These are phyloP conservation scores for Exophiala mesophila DNA, from an alignment of 2,329 filamentous ascomycete species.

Conservation along the genomic window DNA sequence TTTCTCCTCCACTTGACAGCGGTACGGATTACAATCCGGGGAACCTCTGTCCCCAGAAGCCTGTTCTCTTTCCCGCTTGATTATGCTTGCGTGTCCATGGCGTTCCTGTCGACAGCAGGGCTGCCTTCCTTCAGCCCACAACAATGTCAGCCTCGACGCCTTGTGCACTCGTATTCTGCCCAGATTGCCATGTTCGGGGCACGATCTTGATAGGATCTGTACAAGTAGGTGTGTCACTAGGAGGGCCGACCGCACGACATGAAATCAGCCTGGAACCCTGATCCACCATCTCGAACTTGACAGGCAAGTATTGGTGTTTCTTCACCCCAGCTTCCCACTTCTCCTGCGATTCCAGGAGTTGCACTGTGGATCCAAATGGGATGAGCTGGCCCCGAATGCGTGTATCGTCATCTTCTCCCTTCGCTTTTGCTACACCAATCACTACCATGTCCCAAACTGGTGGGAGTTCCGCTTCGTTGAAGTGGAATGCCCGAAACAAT, in stretches of 20 bases:
- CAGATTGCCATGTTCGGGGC: no score
- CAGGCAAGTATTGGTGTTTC: conserved; percentile 16
- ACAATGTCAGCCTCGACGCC: no score
- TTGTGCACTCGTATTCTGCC: no score
- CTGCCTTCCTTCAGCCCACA: no score
- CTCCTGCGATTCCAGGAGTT: conserved; percentile 8
- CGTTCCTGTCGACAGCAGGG: no score
- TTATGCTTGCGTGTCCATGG: no score
- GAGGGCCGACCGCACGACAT: conserved; percentile 11
- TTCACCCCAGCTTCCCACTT: conserved; percentile 17
- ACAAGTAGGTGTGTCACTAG: conserved; percentile 7
- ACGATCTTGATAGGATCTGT: conserved; percentile 9
- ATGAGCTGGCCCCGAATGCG: conserved; percentile 14
- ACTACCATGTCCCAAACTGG: conserved; percentile 30
- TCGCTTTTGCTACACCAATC: conserved; percentile 1
- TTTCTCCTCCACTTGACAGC: not conserved
- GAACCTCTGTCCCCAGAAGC: no score
- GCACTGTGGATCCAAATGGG: conserved; percentile 11
- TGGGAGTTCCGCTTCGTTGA: conserved; percentile 49
- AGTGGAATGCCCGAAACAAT: conserved; percentile 55
- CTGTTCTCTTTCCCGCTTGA: no score
- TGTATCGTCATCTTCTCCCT: conserved; percentile 9
- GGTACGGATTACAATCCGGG: not conserved
- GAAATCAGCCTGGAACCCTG: conserved; percentile 1
- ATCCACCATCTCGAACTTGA: conserved; percentile 21